Conservation (phyloP, 2,329 filamentous ascomycete species). For the Trichoderma gracile region DNA sequence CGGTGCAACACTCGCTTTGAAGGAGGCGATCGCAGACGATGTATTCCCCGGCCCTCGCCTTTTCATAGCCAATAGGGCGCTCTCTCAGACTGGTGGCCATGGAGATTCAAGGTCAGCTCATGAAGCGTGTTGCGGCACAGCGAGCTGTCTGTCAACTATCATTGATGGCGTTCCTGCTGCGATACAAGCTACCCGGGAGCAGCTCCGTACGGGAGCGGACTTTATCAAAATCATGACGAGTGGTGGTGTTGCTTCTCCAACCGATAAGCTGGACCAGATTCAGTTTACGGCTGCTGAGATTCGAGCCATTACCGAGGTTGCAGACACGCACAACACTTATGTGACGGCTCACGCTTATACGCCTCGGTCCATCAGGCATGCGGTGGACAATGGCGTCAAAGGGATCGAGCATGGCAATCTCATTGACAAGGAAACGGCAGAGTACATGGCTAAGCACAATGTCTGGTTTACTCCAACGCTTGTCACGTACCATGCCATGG, state of each 20-base stretch:
- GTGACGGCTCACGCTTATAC: slow-evolving; percentile 63
- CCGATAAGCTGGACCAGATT: slow-evolving; percentile 53
- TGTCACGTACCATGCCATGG: slow-evolving; percentile 53
- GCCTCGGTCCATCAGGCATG: slow-evolving; percentile 53
- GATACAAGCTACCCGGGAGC: slow-evolving; percentile 52
- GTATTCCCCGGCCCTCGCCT: slow-evolving; percentile 57
- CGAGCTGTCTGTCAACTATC: slow-evolving; percentile 14
- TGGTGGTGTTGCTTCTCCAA: slow-evolving; percentile 58
- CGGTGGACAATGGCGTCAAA: slow-evolving; percentile 54
- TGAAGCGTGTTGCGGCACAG: slow-evolving; percentile 32
- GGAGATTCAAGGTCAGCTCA: slow-evolving; percentile 52
- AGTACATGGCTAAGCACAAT: slow-evolving; percentile 51
- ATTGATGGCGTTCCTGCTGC: slow-evolving; percentile 57
- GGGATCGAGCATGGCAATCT: slow-evolving; percentile 54
- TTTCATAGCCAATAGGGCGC: slow-evolving; percentile 55
- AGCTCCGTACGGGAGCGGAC: slow-evolving; percentile 57
- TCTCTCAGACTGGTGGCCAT: slow-evolving; percentile 61
- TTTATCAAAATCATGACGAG: slow-evolving; percentile 64
- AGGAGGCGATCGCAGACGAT: slow-evolving; percentile 57
- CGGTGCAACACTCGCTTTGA: slow-evolving; percentile 55
- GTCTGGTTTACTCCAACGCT: slow-evolving; percentile 57
- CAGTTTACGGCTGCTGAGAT: slow-evolving; percentile 62
- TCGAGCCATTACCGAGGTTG: slow-evolving; percentile 52
- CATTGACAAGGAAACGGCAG: slow-evolving; percentile 46
- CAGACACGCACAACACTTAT: slow-evolving; percentile 50